phyloP scores from a whole-genome alignment of 2,329 filamentous ascomycete species.

The Epichloe brachyelytri region DNA sequence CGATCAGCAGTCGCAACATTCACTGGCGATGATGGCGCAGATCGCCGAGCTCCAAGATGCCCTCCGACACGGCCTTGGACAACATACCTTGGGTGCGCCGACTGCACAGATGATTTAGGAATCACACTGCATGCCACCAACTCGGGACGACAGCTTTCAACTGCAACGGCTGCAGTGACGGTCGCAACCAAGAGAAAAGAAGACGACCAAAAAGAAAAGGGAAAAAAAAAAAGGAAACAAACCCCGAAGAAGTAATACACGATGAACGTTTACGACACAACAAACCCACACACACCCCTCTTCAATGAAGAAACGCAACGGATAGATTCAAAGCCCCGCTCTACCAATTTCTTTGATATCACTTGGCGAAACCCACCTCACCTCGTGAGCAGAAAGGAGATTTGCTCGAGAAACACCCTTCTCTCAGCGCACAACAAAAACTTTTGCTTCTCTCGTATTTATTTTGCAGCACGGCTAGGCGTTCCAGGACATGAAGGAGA shows the following conservation, averaged over 20 bases:
- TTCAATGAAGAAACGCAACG: constrained; percentile 1
- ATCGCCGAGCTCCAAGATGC: constrained; percentile 33
- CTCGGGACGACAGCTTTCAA: neutral
- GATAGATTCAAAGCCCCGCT: constrained; percentile 2
- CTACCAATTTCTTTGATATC: neutral
- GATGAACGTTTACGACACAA: constrained; percentile 1
- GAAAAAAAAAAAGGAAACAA: neutral
- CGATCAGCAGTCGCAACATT: constrained; percentile 34
- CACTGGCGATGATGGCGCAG: constrained; percentile 34
- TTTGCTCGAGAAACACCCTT: neutral
- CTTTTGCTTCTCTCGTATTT: neutral
- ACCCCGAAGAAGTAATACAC: neutral
- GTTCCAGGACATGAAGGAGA: neutral
- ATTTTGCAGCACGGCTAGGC: constrained; percentile 2
- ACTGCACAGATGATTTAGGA: constrained; percentile 29
- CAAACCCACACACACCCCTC: neutral
- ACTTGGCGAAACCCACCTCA: neutral
- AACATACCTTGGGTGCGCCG: constrained; percentile 21
- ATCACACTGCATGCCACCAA: neutral
- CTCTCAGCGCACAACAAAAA: neutral
- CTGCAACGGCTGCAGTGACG: neutral
- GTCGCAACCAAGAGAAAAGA: neutral
- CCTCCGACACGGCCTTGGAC: constrained; percentile 22
- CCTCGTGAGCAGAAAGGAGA: neutral
- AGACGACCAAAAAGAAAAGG: neutral